phyloP scores from a whole-genome alignment of 345 rosid genomes.

The Boechera divaricarpa region DNA sequence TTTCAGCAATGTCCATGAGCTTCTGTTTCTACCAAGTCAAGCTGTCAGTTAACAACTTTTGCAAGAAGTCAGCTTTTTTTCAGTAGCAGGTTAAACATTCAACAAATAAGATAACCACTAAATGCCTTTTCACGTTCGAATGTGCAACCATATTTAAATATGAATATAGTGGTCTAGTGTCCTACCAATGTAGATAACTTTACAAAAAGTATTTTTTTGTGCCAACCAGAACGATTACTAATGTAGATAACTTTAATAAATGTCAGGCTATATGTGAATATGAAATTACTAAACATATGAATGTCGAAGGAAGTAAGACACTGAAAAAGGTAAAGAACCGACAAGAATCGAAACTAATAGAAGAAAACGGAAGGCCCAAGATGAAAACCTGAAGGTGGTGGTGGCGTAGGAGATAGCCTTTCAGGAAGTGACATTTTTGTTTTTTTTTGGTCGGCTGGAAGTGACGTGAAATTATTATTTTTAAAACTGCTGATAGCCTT shows the following conservation, averaged over 20 bases:
- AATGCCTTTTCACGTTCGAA: not conserved
- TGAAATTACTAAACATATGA: not conserved
- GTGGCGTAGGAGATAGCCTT: constrained; percentile 43
- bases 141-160: not conserved
- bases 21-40: constrained; percentile 9
- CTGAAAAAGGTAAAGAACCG: not conserved
- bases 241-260: not conserved
- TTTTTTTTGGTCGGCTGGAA: constrained; percentile 43
- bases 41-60: not conserved
- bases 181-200: not conserved
- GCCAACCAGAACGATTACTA: not conserved
- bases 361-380: constrained; percentile 8
- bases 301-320: not conserved
- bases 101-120: not conserved
- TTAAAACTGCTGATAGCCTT: constrained; percentile 62
- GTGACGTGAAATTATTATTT: constrained; percentile 38
- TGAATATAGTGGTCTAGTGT: not conserved
- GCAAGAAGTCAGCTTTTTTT: not conserved
- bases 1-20: not conserved
- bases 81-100: not conserved
- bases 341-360: not conserved
- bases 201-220: not conserved
- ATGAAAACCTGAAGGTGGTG: constrained; percentile 57
- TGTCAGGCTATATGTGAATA: constrained; percentile 9
- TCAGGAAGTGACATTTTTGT: too few species aligned